These are phyloP conservation scores for Penicillium steckii DNA, from an alignment of 495 filamentous ascomycete genomes.

Conservation along the genomic window DNA sequence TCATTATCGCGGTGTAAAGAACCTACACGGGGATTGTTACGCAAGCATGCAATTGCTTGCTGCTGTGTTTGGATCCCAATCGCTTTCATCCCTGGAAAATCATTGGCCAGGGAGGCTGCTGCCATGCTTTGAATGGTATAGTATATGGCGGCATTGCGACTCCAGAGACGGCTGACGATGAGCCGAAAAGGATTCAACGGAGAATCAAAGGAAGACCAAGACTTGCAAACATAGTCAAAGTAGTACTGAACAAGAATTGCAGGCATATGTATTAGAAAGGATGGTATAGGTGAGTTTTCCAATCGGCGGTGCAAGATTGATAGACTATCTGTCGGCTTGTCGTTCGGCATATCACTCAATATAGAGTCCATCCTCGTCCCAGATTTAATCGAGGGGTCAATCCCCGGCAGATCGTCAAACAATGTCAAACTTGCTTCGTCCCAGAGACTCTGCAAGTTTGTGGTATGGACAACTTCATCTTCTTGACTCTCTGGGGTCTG, in stretches of 20 bases:
- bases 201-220: conserved; percentile 29
- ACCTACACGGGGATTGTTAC: conserved; percentile 14
- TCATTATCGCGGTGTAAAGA: conserved; percentile 15
- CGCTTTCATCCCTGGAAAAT: conserved; percentile 22
- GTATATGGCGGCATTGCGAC: conserved; percentile 25
- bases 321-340: conserved; percentile 14
- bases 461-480: background rate
- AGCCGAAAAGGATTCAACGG: conserved; percentile 24
- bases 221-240: conserved; percentile 27
- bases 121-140: conserved; percentile 30
- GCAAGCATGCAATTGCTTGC: conserved; percentile 26
- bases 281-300: conserved; percentile 18
- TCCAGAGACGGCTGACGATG: conserved; percentile 26
- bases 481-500: background rate
- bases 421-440: conserved; percentile 12
- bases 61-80: conserved; percentile 27
- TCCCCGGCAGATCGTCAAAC: conserved; percentile 15
- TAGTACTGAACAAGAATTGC: conserved; percentile 28
- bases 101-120: conserved; percentile 25
- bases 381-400: conserved; percentile 12
- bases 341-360: background rate
- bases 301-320: conserved; percentile 20
- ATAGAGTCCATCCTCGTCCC: background rate
- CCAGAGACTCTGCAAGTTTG: conserved; percentile 12
- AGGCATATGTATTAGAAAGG: conserved; percentile 25